A percentile compares a stretch with the other conserved stretches of the same genome.
phyloP scores from a whole-genome alignment of 345 rosid species.

The Corchorus capsularis region DNA sequence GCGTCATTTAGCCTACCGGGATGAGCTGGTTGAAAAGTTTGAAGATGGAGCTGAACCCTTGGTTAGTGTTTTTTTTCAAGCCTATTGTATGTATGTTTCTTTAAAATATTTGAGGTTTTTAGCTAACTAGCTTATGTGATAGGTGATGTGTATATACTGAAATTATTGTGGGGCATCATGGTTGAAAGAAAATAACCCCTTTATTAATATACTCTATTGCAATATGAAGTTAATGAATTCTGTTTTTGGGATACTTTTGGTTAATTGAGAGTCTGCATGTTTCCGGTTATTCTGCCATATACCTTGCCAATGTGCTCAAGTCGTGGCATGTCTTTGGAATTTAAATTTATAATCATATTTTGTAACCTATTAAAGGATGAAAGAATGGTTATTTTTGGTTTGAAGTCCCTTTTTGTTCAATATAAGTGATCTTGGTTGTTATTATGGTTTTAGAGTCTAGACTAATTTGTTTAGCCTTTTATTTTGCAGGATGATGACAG shows the following conservation, averaged over 20 bases:
- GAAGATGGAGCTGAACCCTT: conserved; percentile 56
- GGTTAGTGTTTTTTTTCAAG: conserved; percentile 38
- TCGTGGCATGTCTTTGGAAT: not conserved
- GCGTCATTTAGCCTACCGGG: conserved; percentile 88
- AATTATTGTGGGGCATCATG: no score
- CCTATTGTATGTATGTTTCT: not conserved
- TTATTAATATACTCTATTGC: not conserved
- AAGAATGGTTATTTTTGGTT: not conserved
- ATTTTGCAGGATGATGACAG: conserved; percentile 83
- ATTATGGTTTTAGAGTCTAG: not conserved
- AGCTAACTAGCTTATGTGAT: no score
- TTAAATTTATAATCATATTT: not conserved
- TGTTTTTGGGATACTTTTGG: not conserved
- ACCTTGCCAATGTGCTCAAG: not conserved
- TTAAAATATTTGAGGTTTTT: no score
- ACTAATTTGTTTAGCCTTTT: conserved; percentile 5
- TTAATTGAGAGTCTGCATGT: not conserved
- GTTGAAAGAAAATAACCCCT: not conserved
- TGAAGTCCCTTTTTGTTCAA: not conserved
- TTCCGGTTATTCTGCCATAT: not conserved
- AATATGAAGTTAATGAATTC: not conserved
- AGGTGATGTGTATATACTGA: not conserved
- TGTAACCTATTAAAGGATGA: not conserved
- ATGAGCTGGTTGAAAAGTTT: conserved; percentile 43
- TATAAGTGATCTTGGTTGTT: conserved; percentile 10